Conservation (phyloP, 2,329 filamentous ascomycete genomes). For the Aspergillus awamori region DNA sequence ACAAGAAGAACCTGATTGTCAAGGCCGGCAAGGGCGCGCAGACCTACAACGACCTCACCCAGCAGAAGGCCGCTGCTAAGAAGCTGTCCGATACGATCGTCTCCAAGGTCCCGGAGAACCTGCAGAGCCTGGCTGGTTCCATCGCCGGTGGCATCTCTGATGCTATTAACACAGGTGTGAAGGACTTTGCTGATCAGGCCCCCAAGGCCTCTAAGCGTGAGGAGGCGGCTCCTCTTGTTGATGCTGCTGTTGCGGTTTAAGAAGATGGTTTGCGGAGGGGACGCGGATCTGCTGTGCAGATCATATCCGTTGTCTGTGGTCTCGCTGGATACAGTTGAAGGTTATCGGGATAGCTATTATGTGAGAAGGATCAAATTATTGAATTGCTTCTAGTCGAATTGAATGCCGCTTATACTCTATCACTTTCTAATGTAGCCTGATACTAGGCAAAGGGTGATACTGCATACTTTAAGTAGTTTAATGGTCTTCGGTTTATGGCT, state of each 20-base stretch:
- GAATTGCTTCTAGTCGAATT: neutral
- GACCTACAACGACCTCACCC: conserved; percentile 10
- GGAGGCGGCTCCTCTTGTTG: neutral
- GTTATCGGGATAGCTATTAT: neutral
- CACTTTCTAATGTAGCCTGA: too few relatives aligned
- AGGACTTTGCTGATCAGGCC: conserved; percentile 5
- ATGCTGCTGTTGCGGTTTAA: neutral
- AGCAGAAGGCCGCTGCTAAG: conserved; percentile 11
- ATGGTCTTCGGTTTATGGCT: too few relatives aligned
- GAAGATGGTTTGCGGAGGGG: neutral
- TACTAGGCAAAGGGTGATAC: too few relatives aligned
- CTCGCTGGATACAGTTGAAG: neutral
- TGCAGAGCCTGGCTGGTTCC: conserved; percentile 5
- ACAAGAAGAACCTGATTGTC: conserved; percentile 12
- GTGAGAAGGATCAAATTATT: neutral
- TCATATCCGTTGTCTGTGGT: neutral
- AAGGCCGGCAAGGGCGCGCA: conserved; percentile 14
- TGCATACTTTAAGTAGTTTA: too few relatives aligned
- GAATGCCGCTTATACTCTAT: neutral
- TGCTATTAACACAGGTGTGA: conserved; percentile 5
- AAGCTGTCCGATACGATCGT: conserved; percentile 9
- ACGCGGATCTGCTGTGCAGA: neutral
- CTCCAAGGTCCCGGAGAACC: conserved; percentile 10
- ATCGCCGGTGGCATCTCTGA: conserved; percentile 5
- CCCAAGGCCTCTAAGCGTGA: neutral